Evolutionary conservation across 306 rosid genomes (phyloP), one percentile per base, ranked within the genome.

Genomic region (Trifolium fragiferum): DNA sequence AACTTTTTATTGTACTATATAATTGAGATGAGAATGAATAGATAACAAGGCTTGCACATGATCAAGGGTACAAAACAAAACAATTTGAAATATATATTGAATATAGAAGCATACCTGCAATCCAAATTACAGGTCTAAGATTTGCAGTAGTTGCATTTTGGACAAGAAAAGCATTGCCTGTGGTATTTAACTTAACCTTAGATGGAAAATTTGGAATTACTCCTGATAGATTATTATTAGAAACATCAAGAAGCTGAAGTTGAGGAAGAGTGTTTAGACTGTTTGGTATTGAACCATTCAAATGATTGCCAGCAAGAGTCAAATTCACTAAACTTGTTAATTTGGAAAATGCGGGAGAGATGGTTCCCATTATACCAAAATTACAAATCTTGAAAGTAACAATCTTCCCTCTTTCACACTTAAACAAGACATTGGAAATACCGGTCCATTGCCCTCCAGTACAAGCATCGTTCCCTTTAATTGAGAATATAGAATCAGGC

Each of bases 201-300:
- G 81, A 0, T 3, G 88, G 15, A 61, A 92, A 92, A 4, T 70
- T 84, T 0, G 98, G 98, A 66, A 90, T 4, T 9, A 50, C 59
- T 5, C 98, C 96, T 7, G 50, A 33, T 2, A 92, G 78, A 69
- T 86, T 43, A 4, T 43, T 43, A 43, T 43, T 12, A 43, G 49
- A 43, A 43, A 43, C 5, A 43, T 43, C 49, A 18, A 92, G 74
- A 67, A 25, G 53, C 67, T 72, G 82, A 59, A 93, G 96, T 68
- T 77, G 76, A 55, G 78, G 1, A 86, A 93, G 81, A 23, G 21
- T 33, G n/a, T 83, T 49, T 78, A 93, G 78, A 15, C 44, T 71
- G 4, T 4, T 23, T 0, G 96, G 97, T 33, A 93, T 90, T 5
- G 87, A 15, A 7, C 98, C 96, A 0, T 55, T 74, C 84, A 93